Percentiles rank a stretch among this genome's conserved stretches.
phyloP scores from a whole-genome alignment of 352 stramenopile species.

The Elongisporangium anandrum region DNA sequence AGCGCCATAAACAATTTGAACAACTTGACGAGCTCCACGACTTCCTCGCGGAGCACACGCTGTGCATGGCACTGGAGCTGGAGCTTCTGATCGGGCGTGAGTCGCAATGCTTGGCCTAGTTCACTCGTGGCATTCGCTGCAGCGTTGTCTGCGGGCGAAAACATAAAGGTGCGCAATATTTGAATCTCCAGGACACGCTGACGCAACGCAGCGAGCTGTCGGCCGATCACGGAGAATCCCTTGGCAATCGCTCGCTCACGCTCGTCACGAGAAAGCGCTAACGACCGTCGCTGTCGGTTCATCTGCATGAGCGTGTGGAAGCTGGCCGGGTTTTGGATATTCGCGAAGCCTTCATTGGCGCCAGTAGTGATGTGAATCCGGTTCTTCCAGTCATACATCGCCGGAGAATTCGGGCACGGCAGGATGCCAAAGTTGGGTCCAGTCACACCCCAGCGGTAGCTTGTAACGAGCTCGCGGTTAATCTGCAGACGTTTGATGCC shows the following conservation, averaged over 20 bases:
- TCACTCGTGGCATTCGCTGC: conserved; percentile 12
- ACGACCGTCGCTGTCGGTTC: conserved; percentile 61
- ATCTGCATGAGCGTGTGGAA: conserved; percentile 70
- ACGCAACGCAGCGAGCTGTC: conserved; percentile 50
- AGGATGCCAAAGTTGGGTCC: conserved; percentile 33
- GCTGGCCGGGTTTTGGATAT: conserved; percentile 60
- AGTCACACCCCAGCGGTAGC: conserved; percentile 72
- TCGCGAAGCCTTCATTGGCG: conserved; percentile 52
- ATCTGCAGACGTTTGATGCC: conserved; percentile 86
- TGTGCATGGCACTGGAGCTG: conserved; percentile 60
- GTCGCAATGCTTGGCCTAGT: conserved; percentile 37
- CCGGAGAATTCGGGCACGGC: conserved; percentile 40
- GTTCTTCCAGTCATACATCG: conserved; percentile 59
- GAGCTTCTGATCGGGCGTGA: conserved; percentile 51
- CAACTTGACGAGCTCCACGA: conserved; percentile 57
- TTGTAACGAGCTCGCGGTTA: conserved; percentile 65
- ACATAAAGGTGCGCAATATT: conserved; percentile 44
- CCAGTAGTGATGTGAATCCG: conserved; percentile 68
- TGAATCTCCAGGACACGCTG: conserved; percentile 58
- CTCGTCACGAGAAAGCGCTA: conserved; percentile 40
- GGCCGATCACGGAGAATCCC: conserved; percentile 54
- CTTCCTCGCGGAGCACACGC: conserved; percentile 58
- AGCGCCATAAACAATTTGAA: conserved; percentile 81
- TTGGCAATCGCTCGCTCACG: conserved; percentile 53
- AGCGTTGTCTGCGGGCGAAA: conserved; percentile 21